phyloP scores from a whole-genome alignment of 1,284 basidiomycete species.

The Boletus subluridellus region DNA sequence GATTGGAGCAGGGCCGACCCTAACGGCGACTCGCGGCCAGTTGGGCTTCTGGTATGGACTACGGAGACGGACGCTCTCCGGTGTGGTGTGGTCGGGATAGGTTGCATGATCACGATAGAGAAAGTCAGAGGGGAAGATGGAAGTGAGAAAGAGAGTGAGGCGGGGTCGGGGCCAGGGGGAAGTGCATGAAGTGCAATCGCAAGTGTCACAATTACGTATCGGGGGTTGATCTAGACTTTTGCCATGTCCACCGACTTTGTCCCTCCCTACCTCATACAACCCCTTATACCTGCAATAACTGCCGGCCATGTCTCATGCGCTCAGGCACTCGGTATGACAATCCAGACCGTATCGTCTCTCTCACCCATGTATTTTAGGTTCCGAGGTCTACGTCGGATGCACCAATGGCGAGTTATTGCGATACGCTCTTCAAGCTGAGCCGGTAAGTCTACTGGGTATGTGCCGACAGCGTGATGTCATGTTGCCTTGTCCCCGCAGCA shows the following conservation, averaged over 20 bases:
- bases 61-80: slow-evolving; percentile 22
- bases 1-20: slow-evolving; percentile 13
- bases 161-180: not conserved
- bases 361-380: slow-evolving; percentile 39
- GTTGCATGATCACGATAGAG: slow-evolving; percentile 13
- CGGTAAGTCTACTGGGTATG: slow-evolving; percentile 35
- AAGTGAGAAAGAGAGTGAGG: slow-evolving; percentile 2
- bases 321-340: slow-evolving; percentile 49
- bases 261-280: slow-evolving; percentile 59
- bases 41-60: slow-evolving; percentile 12
- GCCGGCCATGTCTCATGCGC: slow-evolving; percentile 36
- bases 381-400: slow-evolving; percentile 73
- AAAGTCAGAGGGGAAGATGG: not conserved
- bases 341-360: slow-evolving; percentile 13
- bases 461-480: not conserved
- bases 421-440: slow-evolving; percentile 57
- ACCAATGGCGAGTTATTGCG: slow-evolving; percentile 69
- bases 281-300: slow-evolving; percentile 46
- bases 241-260: slow-evolving; percentile 33
- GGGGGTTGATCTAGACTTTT: not conserved
- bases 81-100: slow-evolving; percentile 12
- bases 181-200: slow-evolving; percentile 8
- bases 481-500: slow-evolving; percentile 38
- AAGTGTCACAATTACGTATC: slow-evolving; percentile 19
- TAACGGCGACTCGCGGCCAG: slow-evolving; percentile 22